These are phyloP conservation scores for Clonostachys chloroleuca DNA, from an alignment of 2,329 filamentous ascomycete genomes.

Conservation along the genomic window DNA sequence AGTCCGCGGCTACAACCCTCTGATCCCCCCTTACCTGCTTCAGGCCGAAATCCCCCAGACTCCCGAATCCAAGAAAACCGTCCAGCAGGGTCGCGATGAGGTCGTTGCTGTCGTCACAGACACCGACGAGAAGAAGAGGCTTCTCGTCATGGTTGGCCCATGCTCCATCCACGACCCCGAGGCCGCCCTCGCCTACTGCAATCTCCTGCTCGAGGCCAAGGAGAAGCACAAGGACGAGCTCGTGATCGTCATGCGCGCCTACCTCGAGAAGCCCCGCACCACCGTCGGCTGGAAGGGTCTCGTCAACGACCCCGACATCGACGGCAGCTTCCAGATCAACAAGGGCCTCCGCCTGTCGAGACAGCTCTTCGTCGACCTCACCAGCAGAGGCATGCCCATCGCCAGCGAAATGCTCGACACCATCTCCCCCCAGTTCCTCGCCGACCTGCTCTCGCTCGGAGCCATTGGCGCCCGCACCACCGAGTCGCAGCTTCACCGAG, in stretches of 20 bases:
- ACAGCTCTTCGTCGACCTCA: conserved; percentile 91
- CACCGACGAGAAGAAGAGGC: conserved; percentile 53
- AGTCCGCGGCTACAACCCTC: conserved; percentile 88
- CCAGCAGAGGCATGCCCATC: conserved; percentile 88
- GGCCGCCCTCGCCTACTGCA: conserved; percentile 89
- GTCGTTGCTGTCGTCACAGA: conserved; percentile 66
- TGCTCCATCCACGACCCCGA: conserved; percentile 96
- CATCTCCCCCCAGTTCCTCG: conserved; percentile 94
- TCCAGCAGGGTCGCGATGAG: conserved; percentile 58
- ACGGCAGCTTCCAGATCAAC: conserved; percentile 98
- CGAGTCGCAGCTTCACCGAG: conserved; percentile 91
- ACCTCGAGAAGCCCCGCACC: conserved; percentile 97
- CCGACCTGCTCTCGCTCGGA: conserved; percentile 85
- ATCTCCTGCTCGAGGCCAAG: conserved; percentile 73
- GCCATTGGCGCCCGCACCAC: conserved; percentile 96
- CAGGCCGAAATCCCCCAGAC: conserved; percentile 82
- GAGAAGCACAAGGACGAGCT: conserved; percentile 87
- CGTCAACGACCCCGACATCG: conserved; percentile 97
- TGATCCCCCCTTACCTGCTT: conserved; percentile 89
- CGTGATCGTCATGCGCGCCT: conserved; percentile 94
- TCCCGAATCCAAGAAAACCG: conserved; percentile 52
- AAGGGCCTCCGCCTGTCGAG: conserved; percentile 85
- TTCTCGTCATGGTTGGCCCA: conserved; percentile 79
- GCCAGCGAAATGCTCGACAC: conserved; percentile 98
- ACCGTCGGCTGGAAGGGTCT: conserved; percentile 98